Evolutionary conservation across 768 basidiomycete species (phyloP).

Genomic region (Tulasnella sp.): DNA sequence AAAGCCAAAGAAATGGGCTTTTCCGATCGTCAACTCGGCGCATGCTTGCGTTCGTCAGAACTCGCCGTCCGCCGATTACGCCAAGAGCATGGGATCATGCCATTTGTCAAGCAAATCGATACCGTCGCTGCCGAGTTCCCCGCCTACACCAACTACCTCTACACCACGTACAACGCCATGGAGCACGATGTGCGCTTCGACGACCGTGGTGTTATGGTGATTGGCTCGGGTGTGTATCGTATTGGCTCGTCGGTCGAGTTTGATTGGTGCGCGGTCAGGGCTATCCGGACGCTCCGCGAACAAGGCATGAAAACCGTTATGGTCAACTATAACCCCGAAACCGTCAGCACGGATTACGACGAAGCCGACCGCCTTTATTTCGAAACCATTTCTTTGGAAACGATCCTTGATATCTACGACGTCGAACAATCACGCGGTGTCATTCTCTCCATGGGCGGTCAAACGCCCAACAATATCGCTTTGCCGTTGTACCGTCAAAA

Average conservation of each 20-base stretch:
- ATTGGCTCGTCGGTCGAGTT: slow-evolving; percentile 99
- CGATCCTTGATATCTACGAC: slow-evolving; percentile 95
- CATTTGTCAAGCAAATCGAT: slow-evolving; percentile 97
- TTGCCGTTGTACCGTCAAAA: slow-evolving; percentile 92
- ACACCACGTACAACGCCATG: slow-evolving; percentile 94
- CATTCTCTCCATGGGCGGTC: slow-evolving; percentile 96
- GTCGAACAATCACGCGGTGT: slow-evolving; percentile 77
- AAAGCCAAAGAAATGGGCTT: slow-evolving; percentile 92
- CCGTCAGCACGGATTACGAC: slow-evolving; percentile 97
- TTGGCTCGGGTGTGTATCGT: slow-evolving; percentile 96
- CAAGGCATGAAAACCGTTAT: slow-evolving; percentile 90
- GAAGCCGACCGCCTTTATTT: slow-evolving; percentile 98
- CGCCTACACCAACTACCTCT: slow-evolving; percentile 96
- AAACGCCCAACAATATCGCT: slow-evolving; percentile 98
- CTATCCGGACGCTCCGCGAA: slow-evolving; percentile 91
- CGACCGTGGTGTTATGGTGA: slow-evolving; percentile 91
- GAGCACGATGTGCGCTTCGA: slow-evolving; percentile 85
- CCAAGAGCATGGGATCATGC: slow-evolving; percentile 67
- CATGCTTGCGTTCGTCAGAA: slow-evolving; percentile 75
- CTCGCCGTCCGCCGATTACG: slow-evolving; percentile 84
- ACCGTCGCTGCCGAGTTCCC: slow-evolving; percentile 99
- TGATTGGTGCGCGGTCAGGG: slow-evolving; percentile 98
- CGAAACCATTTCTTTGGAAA: slow-evolving; percentile 94
- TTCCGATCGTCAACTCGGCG: slow-evolving; percentile 83
- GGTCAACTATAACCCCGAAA: slow-evolving; percentile 99